Base-by-base conservation (phyloP, 345 rosid species). In the Eucalyptus leucophloia region DNA sequence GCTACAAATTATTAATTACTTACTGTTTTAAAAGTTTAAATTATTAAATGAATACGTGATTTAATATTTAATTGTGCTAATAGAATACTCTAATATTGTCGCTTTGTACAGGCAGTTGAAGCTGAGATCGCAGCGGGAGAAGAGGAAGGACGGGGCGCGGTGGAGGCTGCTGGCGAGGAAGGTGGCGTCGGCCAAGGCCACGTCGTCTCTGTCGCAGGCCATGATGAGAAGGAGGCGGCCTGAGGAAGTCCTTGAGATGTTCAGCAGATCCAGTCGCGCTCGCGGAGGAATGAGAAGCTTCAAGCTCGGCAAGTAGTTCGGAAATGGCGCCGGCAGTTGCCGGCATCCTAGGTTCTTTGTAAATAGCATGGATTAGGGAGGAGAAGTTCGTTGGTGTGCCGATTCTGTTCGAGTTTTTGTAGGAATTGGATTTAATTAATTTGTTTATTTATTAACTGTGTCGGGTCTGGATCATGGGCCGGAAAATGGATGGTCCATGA, bases 111-210 rank as follows among this genome's bases (percentile, higher is more conserved):
- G 94, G 93, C 94, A 92, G 88, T 90, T 92, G 86, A 92, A 92
- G 56, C 23, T 89, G 89, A 94, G 87, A 89, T 89, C 53, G 82
- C 90, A 92, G 47, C 90, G 58, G 37, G 93, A 92, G 88, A 94
- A 81, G 72, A 92, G 90, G 90, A 91, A 86, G 15, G 92, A 86
- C 23, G 93, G 89, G 56, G 82, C 90, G 4, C 86, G 88, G 85
- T 94, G 95, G 95, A 92, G 60, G 89, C 56, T 91, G 30, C 50
- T 94, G 88, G 94, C 87, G 62, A 92, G 90, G 89, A 94, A 91
- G 89, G 95, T 94, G 34, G 89, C 86, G 62, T 90, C 91, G 9
- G 94, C 94, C 9, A 92, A 88, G 88, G 92, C 90, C 11, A 87
- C 86, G 87, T 89, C 91, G 88, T 87, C 91, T 40, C 90, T 92